Conservation (phyloP, 108 stramenopile genomes). For the Nitzschia sp. region DNA sequence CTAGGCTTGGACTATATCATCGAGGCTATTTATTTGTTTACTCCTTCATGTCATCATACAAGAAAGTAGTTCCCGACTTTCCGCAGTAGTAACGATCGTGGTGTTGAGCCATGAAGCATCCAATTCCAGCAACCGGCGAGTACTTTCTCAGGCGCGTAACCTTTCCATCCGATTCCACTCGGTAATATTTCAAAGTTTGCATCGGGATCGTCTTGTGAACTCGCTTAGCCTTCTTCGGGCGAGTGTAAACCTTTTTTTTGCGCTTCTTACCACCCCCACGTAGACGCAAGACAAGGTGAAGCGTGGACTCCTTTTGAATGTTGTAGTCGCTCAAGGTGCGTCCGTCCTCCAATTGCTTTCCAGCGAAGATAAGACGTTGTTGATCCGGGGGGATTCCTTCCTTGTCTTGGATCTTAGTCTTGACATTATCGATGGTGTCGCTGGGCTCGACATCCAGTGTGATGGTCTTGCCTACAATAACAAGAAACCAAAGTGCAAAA, state of each 20-base stretch:
- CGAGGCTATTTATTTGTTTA: slow-evolving; percentile 29
- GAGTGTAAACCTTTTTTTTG: slow-evolving; percentile 98
- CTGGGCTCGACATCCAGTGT: slow-evolving; percentile 97
- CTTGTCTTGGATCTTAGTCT: slow-evolving; percentile 95
- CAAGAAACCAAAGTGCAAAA: slow-evolving; percentile 7
- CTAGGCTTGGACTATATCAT: too few relatives aligned
- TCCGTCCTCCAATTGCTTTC: slow-evolving; percentile 97
- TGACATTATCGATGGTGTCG: slow-evolving; percentile 97
- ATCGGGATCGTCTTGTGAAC: slow-evolving; percentile 94
- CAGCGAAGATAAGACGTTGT: slow-evolving; percentile 96
- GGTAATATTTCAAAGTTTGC: slow-evolving; percentile 98
- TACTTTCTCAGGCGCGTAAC: slow-evolving; percentile 96
- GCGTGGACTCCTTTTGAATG: slow-evolving; percentile 97
- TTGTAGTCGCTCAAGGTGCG: slow-evolving; percentile 96
- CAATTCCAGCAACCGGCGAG: slow-evolving; percentile 94
- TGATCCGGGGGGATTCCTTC: slow-evolving; percentile 97
- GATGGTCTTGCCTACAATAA: slow-evolving; percentile 90
- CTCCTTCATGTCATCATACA: slow-evolving; percentile 95
- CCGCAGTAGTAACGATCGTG: slow-evolving; percentile 99
- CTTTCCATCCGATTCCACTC: slow-evolving; percentile 97
- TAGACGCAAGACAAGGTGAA: slow-evolving; percentile 91
- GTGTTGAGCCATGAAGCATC: slow-evolving; percentile 99
- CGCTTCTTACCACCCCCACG: slow-evolving; percentile 97
- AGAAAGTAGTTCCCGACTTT: slow-evolving; percentile 94
- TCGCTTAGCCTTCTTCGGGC: slow-evolving; percentile 99